phyloP scores from a whole-genome alignment of 306 rosid species.

The Prosopis cineraria region DNA sequence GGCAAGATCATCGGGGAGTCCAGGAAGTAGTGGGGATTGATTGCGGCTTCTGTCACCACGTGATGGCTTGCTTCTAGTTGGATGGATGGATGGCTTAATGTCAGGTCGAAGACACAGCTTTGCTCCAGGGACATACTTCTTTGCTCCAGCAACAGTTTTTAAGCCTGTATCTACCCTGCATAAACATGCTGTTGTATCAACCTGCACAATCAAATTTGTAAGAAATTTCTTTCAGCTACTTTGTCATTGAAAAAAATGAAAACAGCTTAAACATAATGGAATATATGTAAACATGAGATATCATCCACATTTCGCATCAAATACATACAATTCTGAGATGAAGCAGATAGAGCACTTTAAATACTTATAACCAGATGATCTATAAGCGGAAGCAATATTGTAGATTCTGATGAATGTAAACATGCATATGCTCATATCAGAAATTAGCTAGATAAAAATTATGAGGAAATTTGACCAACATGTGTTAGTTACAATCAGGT shows the following conservation, averaged over 20 bases:
- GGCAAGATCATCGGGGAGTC: slow-evolving; percentile 91
- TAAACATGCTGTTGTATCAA: slow-evolving; percentile 83
- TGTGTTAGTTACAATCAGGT: not conserved
- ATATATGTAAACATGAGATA: slow-evolving; percentile 19
- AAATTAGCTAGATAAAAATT: not conserved
- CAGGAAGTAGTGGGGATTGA: slow-evolving; percentile 86
- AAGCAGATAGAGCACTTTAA: slow-evolving; percentile 19
- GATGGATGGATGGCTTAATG: slow-evolving; percentile 85
- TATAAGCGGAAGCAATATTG: not conserved
- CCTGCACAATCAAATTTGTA: slow-evolving; percentile 53
- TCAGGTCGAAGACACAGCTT: slow-evolving; percentile 89
- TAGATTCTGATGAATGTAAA: not conserved
- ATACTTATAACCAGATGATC: not conserved
- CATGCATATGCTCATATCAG: not conserved
- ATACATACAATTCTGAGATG: not conserved
- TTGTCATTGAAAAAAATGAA: slow-evolving; percentile 3
- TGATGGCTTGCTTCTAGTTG: slow-evolving; percentile 72
- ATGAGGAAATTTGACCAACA: not conserved
- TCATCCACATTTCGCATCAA: slow-evolving; percentile 10
- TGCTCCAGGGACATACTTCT: slow-evolving; percentile 77
- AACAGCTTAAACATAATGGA: not conserved
- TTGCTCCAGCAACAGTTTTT: slow-evolving; percentile 80
- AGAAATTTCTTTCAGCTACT: slow-evolving; percentile 22
- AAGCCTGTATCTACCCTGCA: slow-evolving; percentile 87
- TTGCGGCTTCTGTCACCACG: slow-evolving; percentile 76